These are phyloP conservation scores for Tagetes erecta DNA, from an alignment of 129 eudicot genomes.

Conservation along the genomic window DNA sequence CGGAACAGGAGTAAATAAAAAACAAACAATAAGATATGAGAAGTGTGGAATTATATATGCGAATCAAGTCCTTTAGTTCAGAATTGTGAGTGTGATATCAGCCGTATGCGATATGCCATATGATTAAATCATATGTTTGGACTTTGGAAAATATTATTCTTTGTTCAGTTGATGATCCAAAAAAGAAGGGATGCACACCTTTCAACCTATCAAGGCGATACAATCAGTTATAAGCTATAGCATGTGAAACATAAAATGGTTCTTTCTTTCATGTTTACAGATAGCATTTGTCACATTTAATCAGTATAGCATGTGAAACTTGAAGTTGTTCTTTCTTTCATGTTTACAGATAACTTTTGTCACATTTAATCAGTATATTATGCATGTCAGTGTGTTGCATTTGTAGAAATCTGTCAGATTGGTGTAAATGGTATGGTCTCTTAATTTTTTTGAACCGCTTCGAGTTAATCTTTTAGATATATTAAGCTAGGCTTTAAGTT, in stretches of 20 bases:
- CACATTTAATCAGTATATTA: background rate
- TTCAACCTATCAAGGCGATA: background rate
- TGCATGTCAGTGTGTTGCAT: background rate
- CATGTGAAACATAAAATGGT: background rate
- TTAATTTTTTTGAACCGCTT: background rate
- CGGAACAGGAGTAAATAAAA: background rate
- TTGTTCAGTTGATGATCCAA: background rate
- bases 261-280: background rate
- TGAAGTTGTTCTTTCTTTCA: background rate
- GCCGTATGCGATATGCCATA: background rate
- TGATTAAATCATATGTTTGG: slow-evolving; percentile 8
- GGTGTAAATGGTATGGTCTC: slow-evolving; percentile 4
- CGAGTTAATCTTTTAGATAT: background rate
- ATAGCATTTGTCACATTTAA: background rate
- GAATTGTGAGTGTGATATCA: background rate
- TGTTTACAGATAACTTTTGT: background rate
- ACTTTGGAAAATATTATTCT: background rate
- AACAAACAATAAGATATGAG: background rate
- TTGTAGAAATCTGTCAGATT: background rate
- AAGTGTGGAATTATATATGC: background rate
- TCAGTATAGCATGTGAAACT: background rate
- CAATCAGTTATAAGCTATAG: background rate
- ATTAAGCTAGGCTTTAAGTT: background rate
- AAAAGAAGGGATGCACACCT: background rate
- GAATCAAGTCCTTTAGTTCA: background rate